phyloP scores from a whole-genome alignment of 371 early-diverging fungal species.

The Mortierella sp. region DNA sequence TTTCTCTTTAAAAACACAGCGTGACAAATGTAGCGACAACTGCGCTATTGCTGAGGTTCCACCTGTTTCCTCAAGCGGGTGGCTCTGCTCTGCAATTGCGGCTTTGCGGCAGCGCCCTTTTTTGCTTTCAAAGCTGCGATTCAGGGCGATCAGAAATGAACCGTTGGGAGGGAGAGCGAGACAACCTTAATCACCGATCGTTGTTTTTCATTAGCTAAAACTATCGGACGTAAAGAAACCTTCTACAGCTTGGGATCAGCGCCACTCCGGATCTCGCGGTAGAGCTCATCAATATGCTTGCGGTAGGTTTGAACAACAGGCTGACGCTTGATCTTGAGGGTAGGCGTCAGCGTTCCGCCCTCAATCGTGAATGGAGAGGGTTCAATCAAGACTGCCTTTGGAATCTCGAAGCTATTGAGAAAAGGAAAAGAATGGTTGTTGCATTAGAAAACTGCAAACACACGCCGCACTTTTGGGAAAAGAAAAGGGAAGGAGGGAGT shows the following conservation, averaged over 20 bases:
- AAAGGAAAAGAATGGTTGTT: not conserved
- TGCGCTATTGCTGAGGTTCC: not conserved
- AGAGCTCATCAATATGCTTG: constrained; percentile 17
- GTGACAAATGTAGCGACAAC: constrained; percentile 5
- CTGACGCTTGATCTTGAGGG: constrained; percentile 50
- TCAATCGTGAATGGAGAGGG: constrained; percentile 84
- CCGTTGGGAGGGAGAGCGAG: too few species aligned
- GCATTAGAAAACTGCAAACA: not conserved
- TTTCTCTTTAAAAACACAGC: not conserved
- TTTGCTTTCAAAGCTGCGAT: not conserved
- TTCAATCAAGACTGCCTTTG: constrained; percentile 76
- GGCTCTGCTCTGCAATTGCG: not conserved
- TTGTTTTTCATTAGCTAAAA: too few species aligned
- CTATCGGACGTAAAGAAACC: too few species aligned
- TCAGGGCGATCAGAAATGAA: not conserved
- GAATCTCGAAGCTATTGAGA: constrained; percentile 43
- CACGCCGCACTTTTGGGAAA: not conserved
- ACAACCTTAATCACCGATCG: not conserved
- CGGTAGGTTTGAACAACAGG: constrained; percentile 19
- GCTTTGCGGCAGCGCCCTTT: not conserved
- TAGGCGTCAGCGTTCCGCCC: constrained; percentile 82
- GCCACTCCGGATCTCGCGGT: not conserved
- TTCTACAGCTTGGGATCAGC: constrained; percentile 11
- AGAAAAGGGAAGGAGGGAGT: too few species aligned
- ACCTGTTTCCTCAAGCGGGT: not conserved